phyloP scores from a whole-genome alignment of 345 rosid genomes.

The Acer saccharum region DNA sequence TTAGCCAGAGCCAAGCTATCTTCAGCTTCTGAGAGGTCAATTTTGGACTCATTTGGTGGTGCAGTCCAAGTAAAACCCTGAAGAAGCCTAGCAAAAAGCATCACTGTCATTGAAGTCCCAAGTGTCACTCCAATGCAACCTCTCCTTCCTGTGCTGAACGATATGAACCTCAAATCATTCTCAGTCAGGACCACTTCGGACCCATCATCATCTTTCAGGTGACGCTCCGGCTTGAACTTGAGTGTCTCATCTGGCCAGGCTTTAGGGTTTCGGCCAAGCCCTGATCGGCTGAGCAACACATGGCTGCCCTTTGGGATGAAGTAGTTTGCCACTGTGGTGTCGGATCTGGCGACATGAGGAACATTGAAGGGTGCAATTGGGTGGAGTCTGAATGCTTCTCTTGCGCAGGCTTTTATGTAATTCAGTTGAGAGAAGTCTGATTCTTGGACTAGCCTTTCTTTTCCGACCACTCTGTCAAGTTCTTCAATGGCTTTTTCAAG shows the following conservation, averaged over 20 bases:
- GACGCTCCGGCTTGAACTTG: slow-evolving; percentile 48
- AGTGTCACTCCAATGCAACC: slow-evolving; percentile 38
- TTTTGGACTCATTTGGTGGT: slow-evolving; percentile 7
- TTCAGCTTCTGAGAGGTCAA: slow-evolving; percentile 26
- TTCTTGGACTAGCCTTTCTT: slow-evolving; percentile 50
- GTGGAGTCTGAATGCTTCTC: slow-evolving; percentile 55
- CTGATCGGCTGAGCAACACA: slow-evolving; percentile 40
- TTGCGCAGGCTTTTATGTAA: slow-evolving; percentile 51
- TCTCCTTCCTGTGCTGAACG: slow-evolving; percentile 52
- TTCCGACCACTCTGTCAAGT: slow-evolving; percentile 48
- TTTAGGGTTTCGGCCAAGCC: slow-evolving; percentile 48
- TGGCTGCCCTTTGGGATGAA: slow-evolving; percentile 61
- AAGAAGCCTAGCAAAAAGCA: slow-evolving; percentile 54
- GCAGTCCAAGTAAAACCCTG: slow-evolving; percentile 49
- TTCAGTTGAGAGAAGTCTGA: slow-evolving; percentile 44
- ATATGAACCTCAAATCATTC: slow-evolving; percentile 33
- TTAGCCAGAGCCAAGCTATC: slow-evolving; percentile 23
- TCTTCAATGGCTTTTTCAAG: slow-evolving; percentile 44
- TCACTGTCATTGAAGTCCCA: slow-evolving; percentile 47
- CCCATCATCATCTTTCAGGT: slow-evolving; percentile 22
- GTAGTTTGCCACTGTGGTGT: slow-evolving; percentile 38
- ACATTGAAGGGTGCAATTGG: slow-evolving; percentile 46
- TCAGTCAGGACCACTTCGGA: slow-evolving; percentile 31
- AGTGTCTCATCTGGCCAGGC: slow-evolving; percentile 45
- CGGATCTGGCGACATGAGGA: slow-evolving; percentile 38